A percentile compares a stretch with the other conserved stretches of the same genome.
These are phyloP conservation scores for Thuidium tamariscinum DNA, from an alignment of 225 moss, liverwort and hornwort species.

Conservation along the genomic window DNA sequence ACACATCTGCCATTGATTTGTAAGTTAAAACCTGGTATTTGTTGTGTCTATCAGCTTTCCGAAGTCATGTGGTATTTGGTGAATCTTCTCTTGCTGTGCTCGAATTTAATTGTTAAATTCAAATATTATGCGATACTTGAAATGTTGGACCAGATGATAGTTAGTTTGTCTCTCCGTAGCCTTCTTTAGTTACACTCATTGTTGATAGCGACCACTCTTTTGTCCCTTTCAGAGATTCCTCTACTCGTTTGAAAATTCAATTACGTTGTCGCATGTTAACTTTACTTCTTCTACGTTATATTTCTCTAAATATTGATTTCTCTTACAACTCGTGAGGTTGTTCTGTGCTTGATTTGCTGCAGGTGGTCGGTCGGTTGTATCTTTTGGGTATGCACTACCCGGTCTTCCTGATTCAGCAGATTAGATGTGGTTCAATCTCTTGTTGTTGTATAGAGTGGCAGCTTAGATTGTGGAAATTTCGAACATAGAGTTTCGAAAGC, in stretches of 20 bases:
- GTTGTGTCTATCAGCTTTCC: not conserved
- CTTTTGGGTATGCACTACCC: slow-evolving; percentile 69
- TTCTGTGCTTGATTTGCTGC: slow-evolving; percentile 16
- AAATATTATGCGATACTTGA: not conserved
- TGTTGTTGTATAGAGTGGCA: not conserved
- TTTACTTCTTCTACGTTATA: not conserved
- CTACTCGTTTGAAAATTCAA: not conserved
- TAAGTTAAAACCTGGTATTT: slow-evolving; percentile 22
- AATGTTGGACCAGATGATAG: not conserved
- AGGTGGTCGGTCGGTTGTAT: slow-evolving; percentile 97
- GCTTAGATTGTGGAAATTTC: not conserved
- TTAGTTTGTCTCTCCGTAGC: not conserved
- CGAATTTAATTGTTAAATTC: not conserved
- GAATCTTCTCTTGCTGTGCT: not conserved
- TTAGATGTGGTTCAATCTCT: not conserved
- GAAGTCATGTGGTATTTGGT: not conserved
- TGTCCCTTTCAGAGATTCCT: not conserved
- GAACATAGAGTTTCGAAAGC: not conserved
- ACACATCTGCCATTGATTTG: slow-evolving; percentile 91
- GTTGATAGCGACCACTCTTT: not conserved
- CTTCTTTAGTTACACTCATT: not conserved
- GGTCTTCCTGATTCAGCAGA: not conserved
- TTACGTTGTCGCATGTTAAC: not conserved
- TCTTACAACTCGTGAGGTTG: not conserved
- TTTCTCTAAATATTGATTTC: not conserved